Base-by-base conservation (phyloP, 2,329 filamentous ascomycete genomes). In the Aspergillus tubingensis region DNA sequence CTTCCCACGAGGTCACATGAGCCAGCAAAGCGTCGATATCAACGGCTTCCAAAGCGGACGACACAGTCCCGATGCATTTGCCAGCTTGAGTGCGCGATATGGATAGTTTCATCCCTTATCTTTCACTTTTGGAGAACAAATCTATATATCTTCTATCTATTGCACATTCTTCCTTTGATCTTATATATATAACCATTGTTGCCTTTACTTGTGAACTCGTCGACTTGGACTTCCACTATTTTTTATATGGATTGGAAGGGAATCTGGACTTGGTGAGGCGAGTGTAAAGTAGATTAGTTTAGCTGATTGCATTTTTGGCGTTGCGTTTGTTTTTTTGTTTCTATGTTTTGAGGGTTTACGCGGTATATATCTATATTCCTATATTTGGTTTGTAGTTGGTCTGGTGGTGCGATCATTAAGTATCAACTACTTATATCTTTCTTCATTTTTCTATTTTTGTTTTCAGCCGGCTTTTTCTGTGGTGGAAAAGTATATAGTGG, bases 11-110 rank as follows among this genome's bases (percentile, higher is more conserved):
- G 67, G 70, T 13, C 78, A 81, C 61, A 76, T 80, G 68, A 82
- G 80, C 68, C 77, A 80, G 61, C 80, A 79, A 51, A 82, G 81
- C 54, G 76, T 82, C 41, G 79, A 81, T 63, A 73, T 82, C 57
- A 80, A 74, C 54, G 77, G 76, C 13, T 68, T 80, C 39, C 79
- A 82, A 59, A 79, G 68, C 57, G 81, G 81, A 3, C 73, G 81
- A 36, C 80, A 82, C 64, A 82, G 80, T 64, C 81, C 81, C 6
- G 81, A 83, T 70, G 78, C 80, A 8, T 83, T 82, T 73, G 79
- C 80, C 23, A 81, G 74, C 68, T 65, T 83, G 65, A 82, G 80
- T 63, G 77, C 80, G 47, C 72, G 80, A 59, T 79, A 78, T 67
- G 72, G 76, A 59, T 74, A 67, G 69, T 47, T 15, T 54, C 17